A percentile compares a stretch with the other conserved stretches of the same genome.
Conservation (phyloP, 768 basidiomycete species). For the Amanita polypyramis region DNA sequence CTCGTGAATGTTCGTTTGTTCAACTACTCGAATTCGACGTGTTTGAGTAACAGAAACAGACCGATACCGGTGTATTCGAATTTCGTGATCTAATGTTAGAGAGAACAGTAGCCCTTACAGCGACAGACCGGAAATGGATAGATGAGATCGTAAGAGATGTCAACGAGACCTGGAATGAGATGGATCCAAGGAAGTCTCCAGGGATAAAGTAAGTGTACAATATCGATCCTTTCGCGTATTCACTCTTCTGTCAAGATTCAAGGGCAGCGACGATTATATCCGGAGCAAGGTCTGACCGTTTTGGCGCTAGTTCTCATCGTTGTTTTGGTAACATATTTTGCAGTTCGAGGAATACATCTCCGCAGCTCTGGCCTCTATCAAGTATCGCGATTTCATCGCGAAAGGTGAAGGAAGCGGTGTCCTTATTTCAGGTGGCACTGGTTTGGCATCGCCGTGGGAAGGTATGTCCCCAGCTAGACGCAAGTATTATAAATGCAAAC, state of each 20-base stretch:
- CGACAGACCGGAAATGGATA: conserved; percentile 97
- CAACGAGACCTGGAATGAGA: conserved; percentile 67
- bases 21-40: not conserved
- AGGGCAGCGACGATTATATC: conserved; percentile 93
- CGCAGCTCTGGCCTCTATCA: conserved; percentile 78
- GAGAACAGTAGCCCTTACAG: conserved; percentile 66
- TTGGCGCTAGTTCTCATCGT: not conserved
- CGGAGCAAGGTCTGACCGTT: conserved; percentile 62
- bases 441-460: conserved; percentile 16
- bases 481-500: not conserved
- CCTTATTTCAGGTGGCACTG: conserved; percentile 57
- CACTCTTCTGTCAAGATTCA: conserved; percentile 47
- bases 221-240: not conserved
- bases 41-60: conserved; percentile 33
- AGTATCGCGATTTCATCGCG: conserved; percentile 77
- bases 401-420: conserved; percentile 57
- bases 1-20: conserved; percentile 66
- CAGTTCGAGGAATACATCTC: conserved; percentile 94
- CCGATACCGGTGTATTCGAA: conserved; percentile 79
- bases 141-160: conserved; percentile 87
- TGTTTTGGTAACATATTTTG: not conserved
- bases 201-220: conserved; percentile 51
- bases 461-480: not conserved
- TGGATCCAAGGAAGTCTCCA: conserved; percentile 41
- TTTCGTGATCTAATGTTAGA: conserved; percentile 80